phyloP scores from a whole-genome alignment of 192 early-diverging fungal genomes.

The Phlyctochytrium bullatum region DNA sequence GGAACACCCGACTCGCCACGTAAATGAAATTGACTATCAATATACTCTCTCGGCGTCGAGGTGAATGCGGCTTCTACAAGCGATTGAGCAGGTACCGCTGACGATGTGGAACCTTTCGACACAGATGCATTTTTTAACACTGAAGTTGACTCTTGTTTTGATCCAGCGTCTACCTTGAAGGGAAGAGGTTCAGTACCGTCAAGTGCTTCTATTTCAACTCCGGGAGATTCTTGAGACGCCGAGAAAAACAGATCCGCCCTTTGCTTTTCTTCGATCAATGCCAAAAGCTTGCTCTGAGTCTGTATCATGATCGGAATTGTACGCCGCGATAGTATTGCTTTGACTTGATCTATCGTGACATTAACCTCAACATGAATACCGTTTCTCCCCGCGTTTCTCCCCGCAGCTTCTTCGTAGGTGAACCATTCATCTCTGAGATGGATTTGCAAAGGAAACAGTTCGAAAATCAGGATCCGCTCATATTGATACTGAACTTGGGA shows the following conservation, averaged over 20 bases:
- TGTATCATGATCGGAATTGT: slow-evolving; percentile 61
- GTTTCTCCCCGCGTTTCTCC: neutral
- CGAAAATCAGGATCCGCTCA: slow-evolving; percentile 66
- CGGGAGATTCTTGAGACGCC: neutral
- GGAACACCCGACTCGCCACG: too few relatives aligned
- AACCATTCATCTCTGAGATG: slow-evolving; percentile 52
- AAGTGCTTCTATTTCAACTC: neutral
- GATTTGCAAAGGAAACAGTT: slow-evolving; percentile 52
- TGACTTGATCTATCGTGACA: slow-evolving; percentile 36
- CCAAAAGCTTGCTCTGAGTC: slow-evolving; percentile 43
- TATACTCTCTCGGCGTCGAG: neutral
- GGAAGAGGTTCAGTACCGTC: too few relatives aligned
- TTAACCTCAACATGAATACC: slow-evolving; percentile 18
- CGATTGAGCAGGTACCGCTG: neutral
- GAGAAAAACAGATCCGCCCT: slow-evolving; percentile 19
- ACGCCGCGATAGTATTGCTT: slow-evolving; percentile 43
- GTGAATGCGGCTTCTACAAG: neutral
- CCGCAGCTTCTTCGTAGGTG: slow-evolving; percentile 4
- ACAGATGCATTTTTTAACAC: neutral
- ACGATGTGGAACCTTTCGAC: neutral
- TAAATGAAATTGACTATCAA: too few relatives aligned
- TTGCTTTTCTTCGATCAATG: slow-evolving; percentile 58
- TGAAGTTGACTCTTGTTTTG: too few relatives aligned
- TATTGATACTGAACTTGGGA: slow-evolving; percentile 72
- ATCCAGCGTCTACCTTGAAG: too few relatives aligned